Base-by-base conservation (phyloP, 1,284 basidiomycete species). In the Cryptococcus sp. region DNA sequence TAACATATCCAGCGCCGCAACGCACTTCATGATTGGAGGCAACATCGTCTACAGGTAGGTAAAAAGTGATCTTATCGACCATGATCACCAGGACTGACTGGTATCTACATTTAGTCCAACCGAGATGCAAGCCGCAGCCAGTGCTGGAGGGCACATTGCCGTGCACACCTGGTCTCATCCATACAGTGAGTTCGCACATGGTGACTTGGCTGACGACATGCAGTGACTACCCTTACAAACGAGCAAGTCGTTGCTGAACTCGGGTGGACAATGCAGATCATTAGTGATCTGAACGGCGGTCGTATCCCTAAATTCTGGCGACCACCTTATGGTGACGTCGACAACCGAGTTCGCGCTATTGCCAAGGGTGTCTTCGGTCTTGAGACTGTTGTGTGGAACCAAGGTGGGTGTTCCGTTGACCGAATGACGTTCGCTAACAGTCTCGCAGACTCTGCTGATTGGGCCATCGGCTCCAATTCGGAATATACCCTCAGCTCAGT, bases 11-110 rank as follows among this genome's bases (percentile, higher is more conserved):
- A 50, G 45, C 50, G 58, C 67, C 63, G 80, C 82, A 5, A 85
- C 84, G 20, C 84, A 85, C 72, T 85, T 84, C 70, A 76, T 84
- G 66, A 83, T 84, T 57, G 84, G 84, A 25, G 73, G 69, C n/a
- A 73, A 72, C 56, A 69, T 75, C 42, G 27, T 65, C 31, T 60
- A 47, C 56, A 68, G 66, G 69, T 70, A 47, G 49, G 64, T 69
- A 17, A 23, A 23, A 61, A 67, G 38, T 11, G 39, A 35, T 46
- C 16, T 35, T 25, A 10, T 17, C 23, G 8, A 45, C 20, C 11
- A 45, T 17, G 6, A 56, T 53, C 50, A 61, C 56, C 31, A 60
- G 56, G 22, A 51, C 45, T 44, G 53, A 61, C 56, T 4, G 19
- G 10, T 57, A 22, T 50, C 58, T 35, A 31, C 48, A 23, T 50